These are phyloP conservation scores for Umbilicus rupestris DNA, from an alignment of 164 flowering plant genomes.

Conservation along the genomic window DNA sequence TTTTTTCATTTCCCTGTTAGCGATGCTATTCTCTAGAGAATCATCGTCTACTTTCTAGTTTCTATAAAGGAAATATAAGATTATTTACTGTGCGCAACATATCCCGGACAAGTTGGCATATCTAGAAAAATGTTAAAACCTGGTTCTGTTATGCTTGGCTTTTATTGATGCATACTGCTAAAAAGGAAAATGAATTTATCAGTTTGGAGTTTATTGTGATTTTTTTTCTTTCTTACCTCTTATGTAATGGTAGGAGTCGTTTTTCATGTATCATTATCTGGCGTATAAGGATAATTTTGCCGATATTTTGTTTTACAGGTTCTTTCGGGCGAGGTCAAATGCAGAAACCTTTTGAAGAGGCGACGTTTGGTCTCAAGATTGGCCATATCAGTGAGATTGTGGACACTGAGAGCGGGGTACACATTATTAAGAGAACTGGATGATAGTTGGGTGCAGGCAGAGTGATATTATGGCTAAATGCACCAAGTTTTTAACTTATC, in stretches of 20 bases:
- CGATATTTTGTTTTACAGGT: conserved; percentile 34
- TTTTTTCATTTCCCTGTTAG: too few relatives aligned
- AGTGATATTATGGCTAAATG: background rate
- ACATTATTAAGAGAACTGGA: conserved; percentile 75
- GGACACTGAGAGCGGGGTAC: conserved; percentile 91
- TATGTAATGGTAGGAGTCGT: background rate
- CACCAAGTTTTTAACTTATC: background rate
- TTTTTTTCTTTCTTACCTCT: background rate
- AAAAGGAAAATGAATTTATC: too few relatives aligned
- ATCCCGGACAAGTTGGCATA: too few relatives aligned
- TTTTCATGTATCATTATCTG: background rate
- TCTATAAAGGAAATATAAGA: too few relatives aligned
- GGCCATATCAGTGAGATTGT: conserved; percentile 93
- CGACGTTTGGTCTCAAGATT: conserved; percentile 62
- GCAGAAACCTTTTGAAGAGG: conserved; percentile 97
- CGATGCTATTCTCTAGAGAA: too few relatives aligned
- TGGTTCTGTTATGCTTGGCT: too few relatives aligned
- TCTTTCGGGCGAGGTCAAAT: conserved; percentile 80
- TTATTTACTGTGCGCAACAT: too few relatives aligned
- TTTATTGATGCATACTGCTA: too few relatives aligned
- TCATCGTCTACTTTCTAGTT: too few relatives aligned
- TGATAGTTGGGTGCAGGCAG: conserved; percentile 18
- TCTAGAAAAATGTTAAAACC: too few relatives aligned
- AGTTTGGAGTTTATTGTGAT: too few relatives aligned
- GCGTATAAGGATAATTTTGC: background rate